Evolutionary conservation across 2,329 filamentous ascomycete genomes (phyloP), one percentile per base, ranked within the genome.

Genomic region (Botrytis deweyae): DNA sequence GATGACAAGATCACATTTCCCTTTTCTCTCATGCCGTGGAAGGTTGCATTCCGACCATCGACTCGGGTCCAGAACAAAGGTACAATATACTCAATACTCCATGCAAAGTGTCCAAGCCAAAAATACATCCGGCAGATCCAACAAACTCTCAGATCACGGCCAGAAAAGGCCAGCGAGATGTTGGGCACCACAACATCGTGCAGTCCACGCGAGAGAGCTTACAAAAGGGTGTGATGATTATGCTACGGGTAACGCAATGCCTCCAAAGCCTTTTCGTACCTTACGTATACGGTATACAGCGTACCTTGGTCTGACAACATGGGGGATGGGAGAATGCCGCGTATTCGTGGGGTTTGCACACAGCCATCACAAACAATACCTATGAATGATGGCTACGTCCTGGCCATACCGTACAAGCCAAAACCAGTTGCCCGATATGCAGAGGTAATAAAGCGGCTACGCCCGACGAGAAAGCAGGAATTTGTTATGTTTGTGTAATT

Each of bases 141-240:
- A 59, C 63, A 55, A 72, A 55, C 49, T 42, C 33, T 9, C 16
- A n/a, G n/a, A 58, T 33, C 44, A 65, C 33, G 61, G n/a, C 61
- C 59, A 44, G 44, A 33, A 52, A 20, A 66, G 36, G 70, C 22
- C 69, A 66, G 40, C 59, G 62, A 55, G 46, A 55, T 49, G 22
- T 72, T 72, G 70, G 70, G 70, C 63, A 72, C 46, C 70, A 68
- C 36, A 65, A 55, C 38, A 65, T 72, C 64, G 70, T 49, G 70
- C 42, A 46, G 16, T 36, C 49, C 22, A 46, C 16, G 33, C 38
- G 64, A 46, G 59, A 5, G 33, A 61, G 46, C 36, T 42, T 52
- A 42, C 66, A 33, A 68, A 58, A 29, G 49, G 38, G n/a, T 68
- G 49, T 68, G 52, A 52, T 68, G 49, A 42, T 42, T 42, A 33